A percentile compares a stretch with the other conserved stretches of the same genome.
phyloP scores from a whole-genome alignment of 352 stramenopile species.

The Phytophthora pseudosyringae region DNA sequence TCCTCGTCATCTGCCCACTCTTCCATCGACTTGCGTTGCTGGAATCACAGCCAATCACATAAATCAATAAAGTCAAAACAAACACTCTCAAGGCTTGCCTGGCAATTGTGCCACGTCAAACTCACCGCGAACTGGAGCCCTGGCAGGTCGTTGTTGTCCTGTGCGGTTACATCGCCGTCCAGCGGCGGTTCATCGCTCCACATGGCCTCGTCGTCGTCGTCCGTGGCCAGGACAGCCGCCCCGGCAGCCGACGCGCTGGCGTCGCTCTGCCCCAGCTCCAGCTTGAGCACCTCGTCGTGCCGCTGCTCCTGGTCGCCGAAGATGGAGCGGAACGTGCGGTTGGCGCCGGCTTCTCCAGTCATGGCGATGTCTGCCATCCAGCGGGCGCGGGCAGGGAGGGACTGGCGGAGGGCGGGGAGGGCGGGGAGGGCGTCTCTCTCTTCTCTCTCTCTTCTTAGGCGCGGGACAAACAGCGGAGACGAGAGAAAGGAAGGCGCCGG shows the following conservation, averaged over 20 bases:
- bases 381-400: conserved; percentile 1
- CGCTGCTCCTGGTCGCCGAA: conserved; percentile 42
- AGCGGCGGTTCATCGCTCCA: conserved; percentile 54
- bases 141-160: conserved; percentile 27
- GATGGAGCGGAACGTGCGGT: conserved; percentile 78
- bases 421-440: too few species aligned
- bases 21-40: conserved; percentile 68
- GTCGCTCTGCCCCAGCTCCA: conserved; percentile 31
- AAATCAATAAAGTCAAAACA: conserved; percentile 14
- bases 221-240: conserved; percentile 17
- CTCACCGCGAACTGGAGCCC: conserved; percentile 40
- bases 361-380: conserved; percentile 49
- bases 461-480: conserved; percentile 21
- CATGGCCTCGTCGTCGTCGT: conserved; percentile 52
- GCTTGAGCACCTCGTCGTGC: conserved; percentile 31
- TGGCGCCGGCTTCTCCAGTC: conserved; percentile 57
- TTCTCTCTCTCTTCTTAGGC: conserved; percentile 25
- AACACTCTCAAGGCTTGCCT: not conserved
- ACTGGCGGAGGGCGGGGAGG: not conserved
- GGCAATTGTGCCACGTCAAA: not conserved
- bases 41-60: conserved; percentile 7
- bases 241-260: conserved; percentile 5
- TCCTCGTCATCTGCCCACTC: conserved; percentile 83
- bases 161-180: conserved; percentile 10
- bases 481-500: conserved; percentile 38